These are phyloP conservation scores for Capronia coronata DNA, from an alignment of 2,329 filamentous ascomycete genomes.

Conservation along the genomic window DNA sequence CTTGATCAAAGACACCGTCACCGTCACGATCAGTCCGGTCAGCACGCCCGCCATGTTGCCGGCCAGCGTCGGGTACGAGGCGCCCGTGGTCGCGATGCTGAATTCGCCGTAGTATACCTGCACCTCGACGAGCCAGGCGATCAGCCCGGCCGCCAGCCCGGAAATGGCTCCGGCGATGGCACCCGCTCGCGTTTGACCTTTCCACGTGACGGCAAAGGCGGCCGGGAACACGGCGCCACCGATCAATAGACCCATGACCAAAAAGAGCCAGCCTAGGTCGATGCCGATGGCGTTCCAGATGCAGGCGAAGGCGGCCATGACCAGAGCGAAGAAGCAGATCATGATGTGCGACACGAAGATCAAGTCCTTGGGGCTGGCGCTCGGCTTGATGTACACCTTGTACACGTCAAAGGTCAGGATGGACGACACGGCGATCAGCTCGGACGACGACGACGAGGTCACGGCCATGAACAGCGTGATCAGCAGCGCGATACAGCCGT, in stretches of 20 bases:
- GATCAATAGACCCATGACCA: slow-evolving; percentile 74
- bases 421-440: slow-evolving; percentile 78
- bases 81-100: slow-evolving; percentile 65
- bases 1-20: slow-evolving; percentile 72
- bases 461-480: slow-evolving; percentile 86
- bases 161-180: slow-evolving; percentile 64
- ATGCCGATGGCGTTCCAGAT: slow-evolving; percentile 9
- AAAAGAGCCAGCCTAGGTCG: slow-evolving; percentile 9
- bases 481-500: slow-evolving; percentile 69
- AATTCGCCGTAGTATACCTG: slow-evolving; percentile 62
- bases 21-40: slow-evolving; percentile 66
- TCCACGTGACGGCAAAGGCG: slow-evolving; percentile 73
- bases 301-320: slow-evolving; percentile 59
- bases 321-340: slow-evolving; percentile 66
- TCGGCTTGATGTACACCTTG: slow-evolving; percentile 75
- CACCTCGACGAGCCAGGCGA: slow-evolving; percentile 71
- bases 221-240: slow-evolving; percentile 78
- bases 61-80: slow-evolving; percentile 44
- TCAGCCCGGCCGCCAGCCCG: slow-evolving; percentile 60
- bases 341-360: slow-evolving; percentile 72
- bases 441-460: slow-evolving; percentile 71
- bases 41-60: slow-evolving; percentile 78
- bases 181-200: slow-evolving; percentile 67
- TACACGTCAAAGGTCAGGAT: slow-evolving; percentile 87
- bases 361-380: slow-evolving; percentile 64